Base-by-base conservation (phyloP, 306 rosid genomes). In the Lathyrus oleraceus region DNA sequence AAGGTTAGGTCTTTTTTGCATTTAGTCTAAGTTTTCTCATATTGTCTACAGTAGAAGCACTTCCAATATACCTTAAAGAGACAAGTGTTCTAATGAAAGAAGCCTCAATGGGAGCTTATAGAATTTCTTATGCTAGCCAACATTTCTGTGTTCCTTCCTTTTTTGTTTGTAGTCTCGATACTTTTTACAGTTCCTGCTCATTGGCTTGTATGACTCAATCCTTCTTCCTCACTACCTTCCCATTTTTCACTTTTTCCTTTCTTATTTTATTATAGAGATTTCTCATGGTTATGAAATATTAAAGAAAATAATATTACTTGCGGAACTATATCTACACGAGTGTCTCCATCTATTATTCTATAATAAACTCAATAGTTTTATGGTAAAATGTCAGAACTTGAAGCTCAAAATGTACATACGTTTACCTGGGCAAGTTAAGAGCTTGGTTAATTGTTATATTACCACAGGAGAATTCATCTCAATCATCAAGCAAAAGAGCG, bases 131-230 rank as follows among this genome's bases (percentile, higher is more conserved):
- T 93, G 81, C 82, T 93, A 32, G 96, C 98, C 61, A 93, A 93
- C 87, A 85, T 97, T 16, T 35, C 88, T 19, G 88, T 90, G 10
- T 93, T 88, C 66, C 73, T 88, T 10, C 96, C 97, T 10, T 93
- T 93, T 81, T 69, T 93, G 45, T 85, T 93, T 61, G 85, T 82
- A 1, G 97, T 93, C 1, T 87, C 96, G 3, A 4, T 85, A 42
- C 88, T 90, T 32, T 93, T 90, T 43, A 48, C 96, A 1, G 74
- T 78, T 43, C 96, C 98, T 3, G 83, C 90, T 13, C 90, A 93
- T 70, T 93, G 96, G 94, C 25, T 93, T 32, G 98, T 85, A 2
- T 97, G 97, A 21, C 89, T 93, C 51, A 93, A 90, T n/a, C 97
- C 97, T 17, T 79, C 96, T 30, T 30, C 4, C 13, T 76, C 10